These are phyloP conservation scores for Basidiobolus heterosporus DNA, from an alignment of 371 early-diverging fungal genomes.

Conservation along the genomic window DNA sequence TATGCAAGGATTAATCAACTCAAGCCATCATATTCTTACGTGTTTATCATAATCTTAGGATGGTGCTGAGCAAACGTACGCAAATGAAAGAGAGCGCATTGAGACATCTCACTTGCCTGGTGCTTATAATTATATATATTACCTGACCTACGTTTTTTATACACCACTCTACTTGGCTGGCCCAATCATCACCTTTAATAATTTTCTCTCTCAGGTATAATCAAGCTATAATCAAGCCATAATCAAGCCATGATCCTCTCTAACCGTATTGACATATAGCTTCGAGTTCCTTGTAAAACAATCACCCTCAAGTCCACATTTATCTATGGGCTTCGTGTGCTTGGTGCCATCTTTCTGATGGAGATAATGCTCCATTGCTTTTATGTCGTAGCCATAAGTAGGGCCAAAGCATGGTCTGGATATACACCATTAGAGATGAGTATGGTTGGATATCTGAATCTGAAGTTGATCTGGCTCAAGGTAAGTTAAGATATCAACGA, in stretches of 20 bases:
- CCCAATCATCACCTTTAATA: slow-evolving; percentile 87
- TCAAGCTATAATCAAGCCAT: too few species aligned
- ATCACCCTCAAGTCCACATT: slow-evolving; percentile 18
- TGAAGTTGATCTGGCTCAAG: slow-evolving; percentile 83
- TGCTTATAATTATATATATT: slow-evolving; percentile 62
- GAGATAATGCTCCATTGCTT: slow-evolving; percentile 64
- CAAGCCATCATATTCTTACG: too few species aligned
- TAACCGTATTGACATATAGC: slow-evolving; percentile 4
- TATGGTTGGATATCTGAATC: slow-evolving; percentile 64
- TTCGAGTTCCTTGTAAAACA: neutral
- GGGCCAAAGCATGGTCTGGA: slow-evolving; percentile 57
- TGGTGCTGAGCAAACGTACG: too few species aligned
- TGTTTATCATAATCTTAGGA: neutral
- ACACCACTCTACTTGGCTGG: slow-evolving; percentile 86
- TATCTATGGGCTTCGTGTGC: slow-evolving; percentile 28
- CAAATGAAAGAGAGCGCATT: slow-evolving; percentile 44
- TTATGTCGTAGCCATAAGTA: slow-evolving; percentile 74
- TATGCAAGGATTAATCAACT: neutral
- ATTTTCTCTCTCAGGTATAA: slow-evolving; percentile 68
- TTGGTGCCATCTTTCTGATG: slow-evolving; percentile 43
- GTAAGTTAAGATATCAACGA: slow-evolving; percentile 7
- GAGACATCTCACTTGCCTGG: slow-evolving; percentile 21
- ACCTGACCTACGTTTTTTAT: slow-evolving; percentile 66
- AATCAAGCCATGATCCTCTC: slow-evolving; percentile 33
- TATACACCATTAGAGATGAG: slow-evolving; percentile 55